Evolutionary conservation across 306 rosid species (phyloP), one percentile per base, ranked within the genome.

Genomic region (Dryas alaskensis): DNA sequence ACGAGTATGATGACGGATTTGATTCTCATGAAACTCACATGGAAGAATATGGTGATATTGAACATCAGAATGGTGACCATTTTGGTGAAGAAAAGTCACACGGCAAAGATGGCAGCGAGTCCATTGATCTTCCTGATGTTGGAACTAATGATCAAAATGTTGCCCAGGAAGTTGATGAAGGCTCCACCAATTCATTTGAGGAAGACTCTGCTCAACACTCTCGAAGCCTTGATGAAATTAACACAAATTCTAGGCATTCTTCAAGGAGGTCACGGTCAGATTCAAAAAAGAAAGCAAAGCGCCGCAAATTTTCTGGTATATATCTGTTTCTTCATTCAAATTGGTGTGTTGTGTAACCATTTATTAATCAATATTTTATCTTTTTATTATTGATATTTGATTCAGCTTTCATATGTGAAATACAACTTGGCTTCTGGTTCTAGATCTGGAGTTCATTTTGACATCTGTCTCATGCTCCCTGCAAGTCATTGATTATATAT

Each of bases 1-100:
- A 93, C 70, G 98, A 93, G 62, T 93, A 93, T 83, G 96, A 87
- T 77, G 92, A 91, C 63, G 92, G 88, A 69, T 80, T 81, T 39
- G 97, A 87, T 80, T 79, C 69, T 76, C 88, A 76, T 72, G 91
- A 86, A 64, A 61, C 80, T 72, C 76, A 63, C 61, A 53, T 47
- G 79, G 98, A 90, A 50, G 91, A 92, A 54, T 74, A 87, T 69
- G 74, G 81, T 60, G 86, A 81, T 79, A 77, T 46, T 50, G 78
- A 52, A 78, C 79, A 49, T 71, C 73, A 49, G 59, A 58, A 78
- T 52, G 89, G 61, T 74, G 88, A 81, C 51, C 76, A 76, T 69
- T 81, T 78, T 46, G 74, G 71, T 53, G 57, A 65, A 73, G 64
- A 27, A 48, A 73, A 79, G 53, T 81, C 68, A 16, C 84, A 61